Conservation (phyloP, 768 basidiomycete species). For the Lyophyllum atratum region DNA sequence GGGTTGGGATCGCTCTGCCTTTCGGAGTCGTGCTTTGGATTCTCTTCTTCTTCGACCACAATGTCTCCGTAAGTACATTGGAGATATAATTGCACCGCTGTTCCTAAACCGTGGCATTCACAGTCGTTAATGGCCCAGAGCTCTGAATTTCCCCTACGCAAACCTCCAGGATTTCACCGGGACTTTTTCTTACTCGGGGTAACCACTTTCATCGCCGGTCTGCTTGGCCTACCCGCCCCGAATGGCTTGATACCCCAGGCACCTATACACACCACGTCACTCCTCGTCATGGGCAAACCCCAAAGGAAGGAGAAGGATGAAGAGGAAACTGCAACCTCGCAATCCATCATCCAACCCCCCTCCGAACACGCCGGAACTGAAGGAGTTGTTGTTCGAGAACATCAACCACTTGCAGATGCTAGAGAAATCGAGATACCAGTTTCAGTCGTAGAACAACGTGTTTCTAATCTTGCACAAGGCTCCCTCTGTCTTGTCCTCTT, state of each 20-base stretch:
- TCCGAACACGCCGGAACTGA: constrained; percentile 4
- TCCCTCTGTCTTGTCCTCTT: constrained; percentile 77
- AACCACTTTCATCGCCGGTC: constrained; percentile 84
- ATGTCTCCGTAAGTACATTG: constrained; percentile 71
- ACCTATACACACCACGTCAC: constrained; percentile 87
- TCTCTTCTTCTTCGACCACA: constrained; percentile 94
- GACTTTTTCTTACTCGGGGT: constrained; percentile 92
- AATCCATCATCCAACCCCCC: constrained; percentile 10
- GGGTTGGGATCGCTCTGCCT: constrained; percentile 87
- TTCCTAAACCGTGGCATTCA: background rate
- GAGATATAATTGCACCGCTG: background rate
- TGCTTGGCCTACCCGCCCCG: constrained; percentile 86
- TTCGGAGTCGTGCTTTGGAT: constrained; percentile 90
- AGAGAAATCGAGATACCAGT: constrained; percentile 52
- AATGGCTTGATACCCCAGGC: constrained; percentile 88
- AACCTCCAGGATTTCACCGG: constrained; percentile 85
- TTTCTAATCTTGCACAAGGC: constrained; percentile 89
- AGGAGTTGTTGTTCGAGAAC: constrained; percentile 7
- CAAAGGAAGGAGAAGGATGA: constrained; percentile 38
- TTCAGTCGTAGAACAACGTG: constrained; percentile 88
- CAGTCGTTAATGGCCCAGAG: constrained; percentile 93
- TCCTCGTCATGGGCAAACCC: constrained; percentile 64
- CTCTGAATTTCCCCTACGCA: constrained; percentile 84
- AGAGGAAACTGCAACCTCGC: constrained; percentile 23
- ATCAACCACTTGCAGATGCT: constrained; percentile 3